These are phyloP conservation scores for Elasticomyces elasticus DNA, from an alignment of 495 filamentous ascomycete genomes.

Conservation along the genomic window DNA sequence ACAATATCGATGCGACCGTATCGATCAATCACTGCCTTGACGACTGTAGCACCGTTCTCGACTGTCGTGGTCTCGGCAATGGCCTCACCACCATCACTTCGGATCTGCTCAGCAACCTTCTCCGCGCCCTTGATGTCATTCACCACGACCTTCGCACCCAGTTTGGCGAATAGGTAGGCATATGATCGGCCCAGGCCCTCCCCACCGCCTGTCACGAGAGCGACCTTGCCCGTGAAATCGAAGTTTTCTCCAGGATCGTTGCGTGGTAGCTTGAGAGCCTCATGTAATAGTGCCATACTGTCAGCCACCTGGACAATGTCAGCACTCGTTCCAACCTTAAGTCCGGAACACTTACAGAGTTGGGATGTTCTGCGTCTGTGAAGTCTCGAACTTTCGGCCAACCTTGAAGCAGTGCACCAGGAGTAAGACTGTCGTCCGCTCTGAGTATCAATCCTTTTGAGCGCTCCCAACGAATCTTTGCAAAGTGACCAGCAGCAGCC, in stretches of 20 bases:
- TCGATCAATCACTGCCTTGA: conserved; percentile 12
- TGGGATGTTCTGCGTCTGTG: conserved; percentile 6
- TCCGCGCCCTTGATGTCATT: conserved; percentile 18
- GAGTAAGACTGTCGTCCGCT: conserved; percentile 16
- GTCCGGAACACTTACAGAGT: background rate
- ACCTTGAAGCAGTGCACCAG: conserved; percentile 7
- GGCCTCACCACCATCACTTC: conserved; percentile 10
- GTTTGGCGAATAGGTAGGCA: conserved; percentile 9
- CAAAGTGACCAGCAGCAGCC: conserved; percentile 14
- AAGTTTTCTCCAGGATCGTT: background rate
- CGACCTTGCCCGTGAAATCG: conserved; percentile 17
- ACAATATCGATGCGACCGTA: conserved; percentile 23
- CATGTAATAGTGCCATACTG: conserved; percentile 9
- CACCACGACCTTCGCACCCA: conserved; percentile 18
- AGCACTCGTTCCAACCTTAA: background rate
- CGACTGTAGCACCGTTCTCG: conserved; percentile 16
- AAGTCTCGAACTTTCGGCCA: conserved; percentile 18
- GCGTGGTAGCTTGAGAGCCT: conserved; percentile 7
- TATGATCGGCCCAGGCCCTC: conserved; percentile 18
- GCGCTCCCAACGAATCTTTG: conserved; percentile 19
- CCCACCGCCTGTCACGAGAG: conserved; percentile 17
- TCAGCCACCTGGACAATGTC: conserved; percentile 1
- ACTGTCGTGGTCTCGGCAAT: conserved; percentile 2
- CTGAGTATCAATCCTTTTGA: conserved; percentile 9
- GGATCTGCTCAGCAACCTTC: conserved; percentile 12